Evolutionary conservation across 2,329 filamentous ascomycete species (phyloP), one percentile per base, ranked within the genome.

Genomic region (Hypoxylon sp.): DNA sequence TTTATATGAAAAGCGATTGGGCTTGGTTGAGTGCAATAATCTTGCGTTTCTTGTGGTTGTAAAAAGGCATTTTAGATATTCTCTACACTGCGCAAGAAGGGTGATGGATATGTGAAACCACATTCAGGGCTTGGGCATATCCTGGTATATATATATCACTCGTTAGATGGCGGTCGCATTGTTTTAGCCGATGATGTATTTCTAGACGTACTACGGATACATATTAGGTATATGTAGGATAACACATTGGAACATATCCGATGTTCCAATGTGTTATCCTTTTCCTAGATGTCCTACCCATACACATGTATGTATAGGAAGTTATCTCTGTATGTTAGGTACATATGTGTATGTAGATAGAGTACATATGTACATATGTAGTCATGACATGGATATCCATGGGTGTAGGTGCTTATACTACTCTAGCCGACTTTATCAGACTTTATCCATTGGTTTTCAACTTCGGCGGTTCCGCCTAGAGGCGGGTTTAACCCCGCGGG

Each of bases 21-120:
- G 14, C 14, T 43, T 50, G 10, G 10, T 34, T 19, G 30, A 17
- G 55, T 11, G 23, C 19, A 36, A 3, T 19, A 19, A 23, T 9
- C 2, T 55, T 19, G 14, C 23, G 32, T 5, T 30, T 32, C 17
- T 41, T 36, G 17, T n/a, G n/a, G 21, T 17, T 5, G 45, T 60
- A 52, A 48, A 60, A 43, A 11, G n/a, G 19, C 10, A 25, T 34
- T 45, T 41, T 32, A 43, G 41, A 49, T 49, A 36, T 30, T 17
- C 53, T 32, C 53, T 17, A 55, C 53, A 23, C 30, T 25, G 10
- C 17, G 17, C 38, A 19, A 3, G 11, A 46, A 25, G 46, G 28
- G 6, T 11, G 28, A 46, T 45, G 25, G 34, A 11, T n/a, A 30
- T 14, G 21, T 34, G 43, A 38, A 30, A 38, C n/a, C 19, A 21